Conservation (phyloP, 2,329 filamentous ascomycete species). For the Aspergillus sp. region DNA sequence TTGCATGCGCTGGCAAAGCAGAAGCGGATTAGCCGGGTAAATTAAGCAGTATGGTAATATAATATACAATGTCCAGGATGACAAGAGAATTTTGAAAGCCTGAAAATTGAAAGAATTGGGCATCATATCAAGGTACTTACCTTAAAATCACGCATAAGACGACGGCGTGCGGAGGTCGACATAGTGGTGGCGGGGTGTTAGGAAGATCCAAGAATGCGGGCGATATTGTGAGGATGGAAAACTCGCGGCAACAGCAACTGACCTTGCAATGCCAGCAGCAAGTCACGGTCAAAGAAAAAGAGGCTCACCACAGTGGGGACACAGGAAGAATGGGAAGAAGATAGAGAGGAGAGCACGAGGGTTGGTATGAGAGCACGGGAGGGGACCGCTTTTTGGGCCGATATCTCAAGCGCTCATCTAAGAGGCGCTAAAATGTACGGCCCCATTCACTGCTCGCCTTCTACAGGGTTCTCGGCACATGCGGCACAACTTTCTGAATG, state of each 20-base stretch:
- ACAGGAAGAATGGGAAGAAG: background rate
- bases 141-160: constrained; percentile 99
- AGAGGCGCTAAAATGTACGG: background rate
- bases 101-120: background rate
- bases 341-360: background rate
- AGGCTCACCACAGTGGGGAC: background rate
- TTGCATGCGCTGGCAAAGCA: constrained; percentile 79
- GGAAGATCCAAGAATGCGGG: constrained; percentile 10
- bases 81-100: background rate
- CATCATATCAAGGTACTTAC: constrained; percentile 50
- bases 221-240: constrained; percentile 7
- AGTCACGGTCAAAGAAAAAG: background rate
- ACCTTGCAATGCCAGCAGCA: background rate
- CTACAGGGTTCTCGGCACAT: background rate
- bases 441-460: background rate
- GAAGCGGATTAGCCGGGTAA: constrained; percentile 16
- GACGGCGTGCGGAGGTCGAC: constrained; percentile 93
- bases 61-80: background rate
- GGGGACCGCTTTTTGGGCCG: constrained; percentile 9
- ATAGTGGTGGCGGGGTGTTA: constrained; percentile 51
- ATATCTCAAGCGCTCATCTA: constrained; percentile 5
- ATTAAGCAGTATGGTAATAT: background rate
- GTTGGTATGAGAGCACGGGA: constrained; percentile 1
- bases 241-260: background rate
- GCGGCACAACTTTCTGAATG: constrained; percentile 1